Percentiles rank a stretch among this genome's conserved stretches.
Conservation (phyloP, 805 yeast species). For the Clavispora phyllophila region DNA sequence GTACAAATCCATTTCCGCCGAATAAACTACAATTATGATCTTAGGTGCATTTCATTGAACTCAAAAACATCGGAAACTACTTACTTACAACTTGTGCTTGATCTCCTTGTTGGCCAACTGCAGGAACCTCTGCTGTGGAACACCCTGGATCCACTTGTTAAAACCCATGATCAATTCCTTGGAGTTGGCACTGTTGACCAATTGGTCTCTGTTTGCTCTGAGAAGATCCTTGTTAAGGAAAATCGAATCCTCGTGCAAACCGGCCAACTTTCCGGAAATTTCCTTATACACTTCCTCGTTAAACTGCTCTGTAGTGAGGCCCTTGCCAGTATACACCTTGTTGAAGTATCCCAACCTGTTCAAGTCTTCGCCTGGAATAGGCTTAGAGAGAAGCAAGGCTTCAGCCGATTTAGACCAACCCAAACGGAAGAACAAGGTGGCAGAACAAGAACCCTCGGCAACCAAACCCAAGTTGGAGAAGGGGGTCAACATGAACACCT, state of each 20-base stretch:
- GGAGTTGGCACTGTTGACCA: conserved; percentile 48
- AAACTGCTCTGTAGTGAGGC: conserved; percentile 37
- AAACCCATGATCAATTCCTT: conserved; percentile 68
- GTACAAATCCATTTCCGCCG: no score
- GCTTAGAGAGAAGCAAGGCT: conserved; percentile 65
- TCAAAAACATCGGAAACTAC: no score
- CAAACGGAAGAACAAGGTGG: conserved; percentile 61
- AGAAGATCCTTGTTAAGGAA: conserved; percentile 42
- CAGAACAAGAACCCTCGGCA: conserved; percentile 73
- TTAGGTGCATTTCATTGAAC: no score
- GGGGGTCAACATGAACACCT: conserved; percentile 62
- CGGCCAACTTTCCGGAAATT: conserved; percentile 29
- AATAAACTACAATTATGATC: no score
- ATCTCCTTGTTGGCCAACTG: conserved; percentile 49
- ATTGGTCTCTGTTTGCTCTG: conserved; percentile 34
- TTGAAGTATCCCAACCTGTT: conserved; percentile 56
- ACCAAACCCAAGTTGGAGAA: conserved; percentile 80
- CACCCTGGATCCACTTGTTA: conserved; percentile 63
- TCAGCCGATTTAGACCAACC: conserved; percentile 72
- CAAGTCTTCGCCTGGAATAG: conserved; percentile 57
- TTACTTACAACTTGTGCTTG: conserved; percentile 52
- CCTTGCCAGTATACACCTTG: conserved; percentile 42
- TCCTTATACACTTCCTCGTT: conserved; percentile 36
- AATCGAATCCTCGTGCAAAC: conserved; percentile 44
- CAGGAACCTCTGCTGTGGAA: conserved; percentile 64